Base-by-base conservation (phyloP, 1,139 yeast genomes). In the Meyerozyma guilliermondii region DNA sequence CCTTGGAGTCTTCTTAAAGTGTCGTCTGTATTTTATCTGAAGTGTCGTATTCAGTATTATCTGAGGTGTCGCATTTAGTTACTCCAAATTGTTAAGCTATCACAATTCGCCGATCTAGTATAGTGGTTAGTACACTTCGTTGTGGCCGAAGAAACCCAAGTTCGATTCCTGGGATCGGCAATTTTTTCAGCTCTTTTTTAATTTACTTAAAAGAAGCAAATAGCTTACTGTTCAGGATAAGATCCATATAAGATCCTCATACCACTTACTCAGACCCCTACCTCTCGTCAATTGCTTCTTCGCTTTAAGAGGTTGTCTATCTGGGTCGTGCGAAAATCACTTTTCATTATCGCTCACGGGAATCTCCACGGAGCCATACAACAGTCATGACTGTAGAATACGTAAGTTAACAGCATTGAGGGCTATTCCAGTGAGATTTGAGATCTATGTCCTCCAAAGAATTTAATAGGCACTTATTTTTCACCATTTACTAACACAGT, bases 111-210 rank as follows among this genome's bases (percentile, higher is more conserved):
- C 67, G 68, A 63, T 60, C 67, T 65, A 60, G 71, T 65, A 65
- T 65, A 65, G 71, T 65, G 71, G 71, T 65, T 51, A 65, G 71
- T 66, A 66, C 71, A 63, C 63, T 13, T 29, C 33, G 33, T 14
- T 29, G 18, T 29, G 33, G 33, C 16, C 18, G 16, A 29, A 29
- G 33, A 13, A 29, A 29, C 33, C 71, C 70, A 66, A 59, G 70
- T 66, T 65, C 70, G 70, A 65, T 65, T 65, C 69, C 69, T 64
- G 70, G 69, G 66, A 60, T 63, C 69, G 67, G 70, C 69, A 65
- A 24, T 23, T 43, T 46, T 55, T 55, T 58, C 22, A 20, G 5
- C 22, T 20, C 22, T n/a, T n/a, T n/a, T n/a, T n/a, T n/a, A n/a
- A n/a, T n/a, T n/a, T n/a, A n/a, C n/a, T n/a, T n/a, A n/a, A n/a